Evolutionary conservation across 306 rosid genomes (phyloP).

Genomic region (Dalbergia oliveri): DNA sequence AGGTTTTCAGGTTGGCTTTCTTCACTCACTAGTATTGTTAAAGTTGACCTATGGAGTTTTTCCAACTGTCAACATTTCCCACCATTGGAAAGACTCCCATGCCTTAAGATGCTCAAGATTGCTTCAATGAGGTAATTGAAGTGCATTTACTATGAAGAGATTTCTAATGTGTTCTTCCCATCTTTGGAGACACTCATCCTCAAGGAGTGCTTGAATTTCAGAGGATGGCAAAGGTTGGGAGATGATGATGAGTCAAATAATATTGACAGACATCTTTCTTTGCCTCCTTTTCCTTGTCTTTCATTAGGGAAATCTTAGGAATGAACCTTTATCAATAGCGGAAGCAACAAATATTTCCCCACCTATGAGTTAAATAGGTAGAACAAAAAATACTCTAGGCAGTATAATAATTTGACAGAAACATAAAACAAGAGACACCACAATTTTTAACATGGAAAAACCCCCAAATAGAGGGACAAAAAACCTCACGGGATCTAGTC

Average conservation of each 20-base stretch:
- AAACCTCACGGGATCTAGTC: too few species aligned
- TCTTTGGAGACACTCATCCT: conserved; percentile 11
- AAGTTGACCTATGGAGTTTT: accelerated
- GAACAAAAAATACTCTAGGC: too few species aligned
- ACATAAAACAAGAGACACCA: too few species aligned
- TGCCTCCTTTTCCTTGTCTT: conserved; percentile 14
- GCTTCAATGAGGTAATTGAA: accelerated
- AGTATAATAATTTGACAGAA: too few species aligned
- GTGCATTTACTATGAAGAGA: conserved; percentile 2
- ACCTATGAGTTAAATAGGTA: too few species aligned
- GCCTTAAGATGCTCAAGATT: background rate
- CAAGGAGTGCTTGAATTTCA: background rate
- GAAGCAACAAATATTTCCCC: too few species aligned
- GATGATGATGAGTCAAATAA: background rate
- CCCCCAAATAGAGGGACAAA: too few species aligned
- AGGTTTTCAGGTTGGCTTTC: conserved; percentile 31
- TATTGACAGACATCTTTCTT: background rate
- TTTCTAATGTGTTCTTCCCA: conserved; percentile 27
- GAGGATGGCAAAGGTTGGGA: conserved; percentile 42
- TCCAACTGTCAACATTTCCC: background rate
- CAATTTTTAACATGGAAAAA: too few species aligned
- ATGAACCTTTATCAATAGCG: too few species aligned
- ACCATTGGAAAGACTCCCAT: background rate
- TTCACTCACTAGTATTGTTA: conserved; percentile 10
- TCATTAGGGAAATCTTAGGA: too few species aligned